phyloP scores from a whole-genome alignment of 2,329 filamentous ascomycete species.

The Colletotrichum kahawae region DNA sequence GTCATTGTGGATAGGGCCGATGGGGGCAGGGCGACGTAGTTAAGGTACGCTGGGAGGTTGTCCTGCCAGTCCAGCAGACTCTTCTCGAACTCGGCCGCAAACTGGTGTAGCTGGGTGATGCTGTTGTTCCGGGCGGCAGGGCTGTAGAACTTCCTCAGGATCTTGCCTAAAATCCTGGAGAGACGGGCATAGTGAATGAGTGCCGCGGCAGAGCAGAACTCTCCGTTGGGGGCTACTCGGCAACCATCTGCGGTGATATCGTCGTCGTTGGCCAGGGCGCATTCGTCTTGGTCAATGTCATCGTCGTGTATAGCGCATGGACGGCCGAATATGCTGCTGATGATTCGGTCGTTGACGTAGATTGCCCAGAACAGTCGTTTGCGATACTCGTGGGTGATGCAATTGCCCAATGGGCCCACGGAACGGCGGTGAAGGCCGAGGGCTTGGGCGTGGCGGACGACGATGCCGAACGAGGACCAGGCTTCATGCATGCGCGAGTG shows the following conservation, averaged over 20 bases:
- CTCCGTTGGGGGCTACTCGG: neutral
- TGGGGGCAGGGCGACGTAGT: neutral
- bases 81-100: neutral
- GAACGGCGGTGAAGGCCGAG: neutral
- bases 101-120: neutral
- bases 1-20: neutral
- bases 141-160: neutral
- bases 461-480: neutral
- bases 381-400: neutral
- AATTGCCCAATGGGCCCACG: neutral
- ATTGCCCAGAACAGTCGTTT: conserved; percentile 29
- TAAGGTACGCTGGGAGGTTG: neutral
- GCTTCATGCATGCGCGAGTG: neutral
- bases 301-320: conserved; percentile 27
- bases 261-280: neutral
- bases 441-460: neutral
- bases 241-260: neutral
- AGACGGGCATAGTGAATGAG: neutral
- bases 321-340: conserved; percentile 27
- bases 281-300: conserved; percentile 21
- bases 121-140: neutral
- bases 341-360: conserved; percentile 27
- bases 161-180: neutral
- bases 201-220: neutral
- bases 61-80: neutral